Evolutionary conservation across 495 filamentous ascomycete species (phyloP).

Genomic region (Lasiosphaeria miniovina): DNA sequence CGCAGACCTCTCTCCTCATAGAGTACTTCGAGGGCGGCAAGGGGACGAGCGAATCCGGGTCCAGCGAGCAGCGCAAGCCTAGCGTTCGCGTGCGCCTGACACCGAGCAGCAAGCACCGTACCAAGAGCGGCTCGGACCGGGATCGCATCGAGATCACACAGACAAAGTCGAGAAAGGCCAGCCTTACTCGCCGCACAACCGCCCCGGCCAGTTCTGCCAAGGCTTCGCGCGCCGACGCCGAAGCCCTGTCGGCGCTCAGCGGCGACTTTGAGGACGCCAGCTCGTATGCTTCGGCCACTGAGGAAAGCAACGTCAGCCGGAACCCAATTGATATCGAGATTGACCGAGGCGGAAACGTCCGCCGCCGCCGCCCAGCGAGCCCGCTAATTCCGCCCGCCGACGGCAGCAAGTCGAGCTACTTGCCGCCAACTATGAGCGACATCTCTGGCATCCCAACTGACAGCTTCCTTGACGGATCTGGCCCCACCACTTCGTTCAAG

Average conservation of each 20-base stretch:
- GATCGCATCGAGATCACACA: conserved; percentile 77
- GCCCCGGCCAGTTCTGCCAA: conserved; percentile 53
- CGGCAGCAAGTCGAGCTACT: conserved; percentile 59
- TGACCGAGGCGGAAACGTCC: conserved; percentile 31
- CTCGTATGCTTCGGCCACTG: conserved; percentile 70
- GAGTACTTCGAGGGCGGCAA: conserved; percentile 97
- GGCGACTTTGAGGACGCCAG: conserved; percentile 52
- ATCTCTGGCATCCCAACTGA: conserved; percentile 89
- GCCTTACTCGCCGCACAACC: conserved; percentile 55
- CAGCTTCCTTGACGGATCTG: conserved; percentile 76
- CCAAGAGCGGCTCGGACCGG: conserved; percentile 50
- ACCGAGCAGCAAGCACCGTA: conserved; percentile 57
- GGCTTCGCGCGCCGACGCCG: conserved; percentile 46
- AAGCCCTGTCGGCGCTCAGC: conserved; percentile 39
- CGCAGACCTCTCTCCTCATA: conserved; percentile 91
- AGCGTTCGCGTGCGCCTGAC: conserved; percentile 95
- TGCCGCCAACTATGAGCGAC: conserved; percentile 63
- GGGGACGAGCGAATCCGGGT: conserved; percentile 41
- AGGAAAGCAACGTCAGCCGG: conserved; percentile 69
- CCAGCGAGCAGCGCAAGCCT: conserved; percentile 61
- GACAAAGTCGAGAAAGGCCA: conserved; percentile 54
- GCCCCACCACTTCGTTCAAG: conserved; percentile 25
- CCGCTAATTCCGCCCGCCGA: conserved; percentile 53
- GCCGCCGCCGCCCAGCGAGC: conserved; percentile 50
- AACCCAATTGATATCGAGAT: conserved; percentile 86